These are phyloP conservation scores for Spergularia azorica DNA, from an alignment of 179 eudicot genomes.

Conservation along the genomic window DNA sequence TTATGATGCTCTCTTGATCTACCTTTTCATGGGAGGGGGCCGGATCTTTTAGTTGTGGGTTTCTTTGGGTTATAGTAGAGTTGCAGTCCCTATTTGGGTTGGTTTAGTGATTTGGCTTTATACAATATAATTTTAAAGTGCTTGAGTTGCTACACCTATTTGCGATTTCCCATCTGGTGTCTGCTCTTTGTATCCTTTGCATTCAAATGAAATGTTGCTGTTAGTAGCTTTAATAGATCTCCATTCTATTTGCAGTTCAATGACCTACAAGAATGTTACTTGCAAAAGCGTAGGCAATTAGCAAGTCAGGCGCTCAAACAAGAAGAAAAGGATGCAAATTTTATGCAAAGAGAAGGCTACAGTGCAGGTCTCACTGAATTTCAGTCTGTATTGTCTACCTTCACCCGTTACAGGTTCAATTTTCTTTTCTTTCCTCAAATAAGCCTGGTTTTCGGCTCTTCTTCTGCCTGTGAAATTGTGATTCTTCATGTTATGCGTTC, in stretches of 20 bases:
- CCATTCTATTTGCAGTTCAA: constrained; percentile 45
- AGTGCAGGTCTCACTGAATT: constrained; percentile 64
- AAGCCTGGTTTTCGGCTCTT: background rate
- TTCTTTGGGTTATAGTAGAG: background rate
- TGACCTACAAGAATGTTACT: constrained; percentile 72
- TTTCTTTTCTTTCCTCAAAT: background rate
- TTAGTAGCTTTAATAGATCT: background rate
- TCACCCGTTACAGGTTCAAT: constrained; percentile 68
- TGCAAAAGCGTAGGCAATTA: constrained; percentile 68
- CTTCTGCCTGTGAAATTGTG: background rate
- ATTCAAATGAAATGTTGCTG: background rate
- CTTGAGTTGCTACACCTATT: background rate
- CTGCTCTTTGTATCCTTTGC: background rate
- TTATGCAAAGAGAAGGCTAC: constrained; percentile 60
- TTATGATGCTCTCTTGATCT: background rate
- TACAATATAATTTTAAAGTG: too few relatives aligned
- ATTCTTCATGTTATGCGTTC: constrained; percentile 6
- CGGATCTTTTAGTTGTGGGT: background rate
- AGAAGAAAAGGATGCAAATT: constrained; percentile 43
- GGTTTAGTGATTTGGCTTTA: background rate
- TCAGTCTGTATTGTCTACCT: constrained; percentile 67
- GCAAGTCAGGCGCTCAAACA: constrained; percentile 40
- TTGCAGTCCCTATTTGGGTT: background rate
- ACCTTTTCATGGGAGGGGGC: background rate
- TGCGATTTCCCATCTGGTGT: background rate